Evolutionary conservation across 2,329 filamentous ascomycete genomes (phyloP).

Genomic region (Biscogniauxia sp.): DNA sequence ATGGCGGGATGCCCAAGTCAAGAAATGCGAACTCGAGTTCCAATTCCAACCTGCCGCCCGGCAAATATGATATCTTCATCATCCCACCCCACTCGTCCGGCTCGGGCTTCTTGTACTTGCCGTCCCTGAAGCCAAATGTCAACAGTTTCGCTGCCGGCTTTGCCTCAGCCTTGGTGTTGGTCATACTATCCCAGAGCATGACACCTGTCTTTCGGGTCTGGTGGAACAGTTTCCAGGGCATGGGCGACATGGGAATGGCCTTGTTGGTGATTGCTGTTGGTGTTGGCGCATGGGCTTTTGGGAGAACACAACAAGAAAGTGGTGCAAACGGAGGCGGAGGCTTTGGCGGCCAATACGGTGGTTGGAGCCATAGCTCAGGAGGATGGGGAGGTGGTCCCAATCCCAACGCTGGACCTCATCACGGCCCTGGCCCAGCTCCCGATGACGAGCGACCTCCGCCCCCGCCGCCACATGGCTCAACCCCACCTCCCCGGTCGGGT

Average conservation of each 20-base stretch:
- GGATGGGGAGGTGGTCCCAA: conserved; percentile 21
- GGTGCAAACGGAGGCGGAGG: conserved; percentile 26
- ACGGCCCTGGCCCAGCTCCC: conserved; percentile 24
- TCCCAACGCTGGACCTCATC: conserved; percentile 16
- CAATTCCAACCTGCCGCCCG: conserved; percentile 66
- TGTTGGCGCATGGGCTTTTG: conserved; percentile 74
- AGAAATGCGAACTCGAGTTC: conserved; percentile 53
- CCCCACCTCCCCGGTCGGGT: conserved; percentile 28
- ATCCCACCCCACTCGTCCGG: conserved; percentile 90
- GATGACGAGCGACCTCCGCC: conserved; percentile 34
- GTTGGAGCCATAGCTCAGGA: conserved; percentile 25
- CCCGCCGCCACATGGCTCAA: conserved; percentile 35
- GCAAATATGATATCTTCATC: conserved; percentile 97
- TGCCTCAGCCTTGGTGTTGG: conserved; percentile 68
- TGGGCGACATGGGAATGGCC: conserved; percentile 71
- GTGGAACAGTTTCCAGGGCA: conserved; percentile 67
- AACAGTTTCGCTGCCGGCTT: conserved; percentile 92
- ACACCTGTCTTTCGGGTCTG: conserved; percentile 72
- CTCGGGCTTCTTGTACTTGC: conserved; percentile 89
- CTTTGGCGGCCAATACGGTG: conserved; percentile 18
- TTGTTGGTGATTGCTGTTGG: conserved; percentile 72
- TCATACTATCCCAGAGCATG: conserved; percentile 70
- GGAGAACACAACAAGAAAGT: conserved; percentile 58
- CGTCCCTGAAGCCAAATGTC: conserved; percentile 77
- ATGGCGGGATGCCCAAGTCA: conserved; percentile 73